These are phyloP conservation scores for Tetratostichococcus sp. DNA, from an alignment of 139 green algal genomes.

Conservation along the genomic window DNA sequence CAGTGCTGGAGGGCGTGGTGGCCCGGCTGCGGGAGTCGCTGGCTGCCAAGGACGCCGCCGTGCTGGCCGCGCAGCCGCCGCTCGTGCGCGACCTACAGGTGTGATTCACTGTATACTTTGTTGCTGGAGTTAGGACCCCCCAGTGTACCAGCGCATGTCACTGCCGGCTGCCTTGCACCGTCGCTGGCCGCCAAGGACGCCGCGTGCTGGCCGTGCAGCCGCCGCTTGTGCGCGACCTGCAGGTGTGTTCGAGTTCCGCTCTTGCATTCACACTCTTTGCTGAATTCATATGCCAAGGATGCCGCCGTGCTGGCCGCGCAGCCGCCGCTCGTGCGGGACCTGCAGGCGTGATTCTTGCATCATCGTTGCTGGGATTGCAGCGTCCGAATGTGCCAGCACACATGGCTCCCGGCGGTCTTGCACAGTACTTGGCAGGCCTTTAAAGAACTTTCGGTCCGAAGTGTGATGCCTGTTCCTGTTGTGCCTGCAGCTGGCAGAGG, in stretches of 20 bases:
- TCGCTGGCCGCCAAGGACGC: not conserved
- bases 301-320: not conserved
- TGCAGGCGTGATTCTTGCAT: no score
- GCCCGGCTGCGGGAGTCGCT: not conserved
- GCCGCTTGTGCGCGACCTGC: not conserved
- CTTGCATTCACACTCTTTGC: no score
- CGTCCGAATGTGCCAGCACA: no score
- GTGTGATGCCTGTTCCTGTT: not conserved
- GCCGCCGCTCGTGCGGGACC: not conserved
- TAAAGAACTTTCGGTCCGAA: no score
- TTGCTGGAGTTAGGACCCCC: no score
- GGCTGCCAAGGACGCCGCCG: not conserved
- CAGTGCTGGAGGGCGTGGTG: not conserved
- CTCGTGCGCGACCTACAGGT: not conserved
- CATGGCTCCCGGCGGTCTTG: no score
- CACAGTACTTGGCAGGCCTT: no score
- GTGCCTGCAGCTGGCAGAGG: not conserved
- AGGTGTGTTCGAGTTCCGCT: no score
- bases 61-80: not conserved
- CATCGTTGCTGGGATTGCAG: no score
- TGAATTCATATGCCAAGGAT: not conserved
- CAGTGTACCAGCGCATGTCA: no score
- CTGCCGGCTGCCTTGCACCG: no score
- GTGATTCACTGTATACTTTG: no score
- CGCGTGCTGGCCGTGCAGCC: not conserved